Evolutionary conservation across 2,329 filamentous ascomycete genomes (phyloP), one percentile per base, ranked within the genome.

Genomic region (Fusarium sp.): DNA sequence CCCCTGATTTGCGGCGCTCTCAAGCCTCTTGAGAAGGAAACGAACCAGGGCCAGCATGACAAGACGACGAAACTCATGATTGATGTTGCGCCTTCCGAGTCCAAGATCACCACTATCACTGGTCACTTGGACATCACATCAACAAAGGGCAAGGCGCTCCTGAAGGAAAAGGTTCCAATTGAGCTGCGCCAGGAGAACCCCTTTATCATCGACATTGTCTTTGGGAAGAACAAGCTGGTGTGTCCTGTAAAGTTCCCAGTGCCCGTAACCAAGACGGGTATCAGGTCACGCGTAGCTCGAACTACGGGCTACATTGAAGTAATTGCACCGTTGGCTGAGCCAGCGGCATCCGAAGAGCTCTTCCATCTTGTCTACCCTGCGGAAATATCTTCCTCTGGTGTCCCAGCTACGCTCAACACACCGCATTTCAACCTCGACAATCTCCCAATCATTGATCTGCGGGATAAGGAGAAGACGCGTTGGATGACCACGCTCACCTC

Each of bases 221-320:
- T 87, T 64, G 83, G 79, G 5, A 69, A 81, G 4, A 62, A 76
- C 3, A 60, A 72, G 11, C 72, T 83, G 2, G 64, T 83, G 2
- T 81, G 78, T 9, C 76, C 82, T 2, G 52, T 87, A 2, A 78
- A 73, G 2, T 89, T 85, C 62, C 84, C 85, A 0, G 62, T 80
- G 0, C 85, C 86, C 0, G 77, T 88, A 11, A 76, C 77, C 16
- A 79, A 80, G 16, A 77, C 80, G 5, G 77, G 75, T 10, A 80
- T 79, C 71, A 84, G 77, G 66, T 84, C 80, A 2, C 83, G 84
- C 14, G 79, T 88, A 27, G 85, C 84, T 38, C 83, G 86, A 35
- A 85, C 78, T 24, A 85, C 85, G 2, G 77, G 78, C 11, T 87
- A 86, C 69, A 73, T 88, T 34, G 86, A 88, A 67, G 76, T 88